phyloP scores from a whole-genome alignment of 345 rosid genomes.

The Crucihimalaya himalaica region DNA sequence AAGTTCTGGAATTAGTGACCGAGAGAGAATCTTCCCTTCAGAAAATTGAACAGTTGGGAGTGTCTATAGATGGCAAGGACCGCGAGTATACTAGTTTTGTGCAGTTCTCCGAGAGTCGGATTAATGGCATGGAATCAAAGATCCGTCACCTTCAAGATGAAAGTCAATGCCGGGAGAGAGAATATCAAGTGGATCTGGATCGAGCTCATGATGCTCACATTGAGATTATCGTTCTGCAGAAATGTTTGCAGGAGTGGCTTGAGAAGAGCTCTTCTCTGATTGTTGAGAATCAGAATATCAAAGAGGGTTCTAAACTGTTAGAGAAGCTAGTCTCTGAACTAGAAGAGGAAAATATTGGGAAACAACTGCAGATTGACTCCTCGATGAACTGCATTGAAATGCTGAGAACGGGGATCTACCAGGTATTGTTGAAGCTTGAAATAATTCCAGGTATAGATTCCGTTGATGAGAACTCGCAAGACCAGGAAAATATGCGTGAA shows the following conservation, averaged over 20 bases:
- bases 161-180: constrained; percentile 55
- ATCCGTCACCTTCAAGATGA: constrained; percentile 62
- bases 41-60: constrained; percentile 57
- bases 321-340: constrained; percentile 60
- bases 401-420: constrained; percentile 58
- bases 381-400: constrained; percentile 52
- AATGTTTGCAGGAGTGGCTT: constrained; percentile 62
- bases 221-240: constrained; percentile 70
- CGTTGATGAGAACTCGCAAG: constrained; percentile 46
- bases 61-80: constrained; percentile 54
- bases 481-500: constrained; percentile 44
- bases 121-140: constrained; percentile 59
- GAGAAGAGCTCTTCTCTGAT: constrained; percentile 59
- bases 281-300: constrained; percentile 55
- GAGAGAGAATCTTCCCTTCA: constrained; percentile 57
- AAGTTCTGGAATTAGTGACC: constrained; percentile 49
- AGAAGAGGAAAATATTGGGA: constrained; percentile 56
- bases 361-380: constrained; percentile 55
- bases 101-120: constrained; percentile 43
- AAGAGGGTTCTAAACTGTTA: constrained; percentile 58
- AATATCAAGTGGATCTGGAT: constrained; percentile 66
- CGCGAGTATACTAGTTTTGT: constrained; percentile 56
- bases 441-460: constrained; percentile 40
- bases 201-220: constrained; percentile 57
- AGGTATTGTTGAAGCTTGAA: constrained; percentile 55